Base-by-base conservation (phyloP, 208 protist genomes). In the Trypanosoma conorhini region DNA sequence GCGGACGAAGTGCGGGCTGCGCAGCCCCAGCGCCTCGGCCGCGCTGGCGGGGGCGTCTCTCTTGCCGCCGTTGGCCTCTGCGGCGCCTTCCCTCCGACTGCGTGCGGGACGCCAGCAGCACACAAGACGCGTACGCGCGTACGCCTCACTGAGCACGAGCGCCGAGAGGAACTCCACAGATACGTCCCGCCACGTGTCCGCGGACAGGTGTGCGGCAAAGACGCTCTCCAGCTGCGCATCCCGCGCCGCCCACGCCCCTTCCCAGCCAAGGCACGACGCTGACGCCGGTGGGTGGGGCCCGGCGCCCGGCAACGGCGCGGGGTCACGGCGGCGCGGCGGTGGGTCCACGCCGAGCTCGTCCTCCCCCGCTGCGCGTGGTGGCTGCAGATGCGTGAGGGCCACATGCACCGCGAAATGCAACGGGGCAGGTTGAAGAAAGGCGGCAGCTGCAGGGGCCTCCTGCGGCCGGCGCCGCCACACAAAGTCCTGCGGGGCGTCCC, bases 401-500 rank as follows among this genome's bases (percentile, higher is more conserved):
- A 71, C 66, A 62, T 71, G 66, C 13, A 71, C 21, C 17, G 66
- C 66, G 22, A 48, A 24, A 44, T 71, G 42, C 15, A 71, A 30
- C 15, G 33, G 56, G 4, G 66, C 35, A 1, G 66, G 66, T 15
- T 71, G 55, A 21, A 71, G 21, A 40, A 24, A 56, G 0, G 35
- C 44, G 5, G 66, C 66, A 44, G 52, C 62, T 2, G 62, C 21
- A 22, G 31, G 35, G 3, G 31, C 7, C 9, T n/a, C 12, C 57
- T 3, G n/a, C 31, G 8, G 3, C 38, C 5, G 46, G 8, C 33
- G 40, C 30, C n/a, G 10, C 15, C 33, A 38, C 15, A 4, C 19
- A 31, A 42, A 42, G 24, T 62, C 8, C 35, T 24, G 57, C 44
- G 8, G 21, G 33, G 31, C 15, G 24, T 31, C 4, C 30, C 30